A percentile compares a stretch with the other conserved stretches of the same genome.
Evolutionary conservation across 2,329 filamentous ascomycete genomes (phyloP).

Genomic region (Penicillium occitanis): DNA sequence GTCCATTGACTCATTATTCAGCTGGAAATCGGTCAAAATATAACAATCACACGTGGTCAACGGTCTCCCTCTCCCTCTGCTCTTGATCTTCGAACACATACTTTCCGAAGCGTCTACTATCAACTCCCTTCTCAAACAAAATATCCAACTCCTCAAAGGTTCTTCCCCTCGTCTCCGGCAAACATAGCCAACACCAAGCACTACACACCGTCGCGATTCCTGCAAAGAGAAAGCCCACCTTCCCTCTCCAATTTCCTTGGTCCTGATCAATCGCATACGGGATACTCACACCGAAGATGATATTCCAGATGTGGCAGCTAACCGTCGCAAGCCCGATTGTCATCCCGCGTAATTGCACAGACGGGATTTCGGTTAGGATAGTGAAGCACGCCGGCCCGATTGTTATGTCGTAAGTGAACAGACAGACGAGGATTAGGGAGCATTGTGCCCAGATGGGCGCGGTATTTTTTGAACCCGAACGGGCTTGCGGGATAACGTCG

Average conservation of each 20-base stretch:
- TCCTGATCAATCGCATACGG: not conserved
- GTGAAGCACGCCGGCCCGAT: not conserved
- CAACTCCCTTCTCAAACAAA: not conserved
- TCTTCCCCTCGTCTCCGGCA: not conserved
- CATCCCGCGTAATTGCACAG: not conserved
- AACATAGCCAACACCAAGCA: not conserved
- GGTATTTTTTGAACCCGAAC: not conserved
- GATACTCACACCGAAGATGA: not conserved
- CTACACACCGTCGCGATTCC: not conserved
- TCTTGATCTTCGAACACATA: not conserved
- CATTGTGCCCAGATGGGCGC: not conserved
- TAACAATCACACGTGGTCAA: not conserved
- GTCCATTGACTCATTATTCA: not conserved
- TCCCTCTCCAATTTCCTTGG: not conserved
- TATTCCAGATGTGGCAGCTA: not conserved
- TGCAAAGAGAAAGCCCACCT: not conserved
- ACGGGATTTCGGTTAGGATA: not conserved
- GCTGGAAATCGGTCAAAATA: not conserved
- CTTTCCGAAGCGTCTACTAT: not conserved
- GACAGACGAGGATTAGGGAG: not conserved
- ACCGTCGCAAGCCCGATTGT: not conserved
- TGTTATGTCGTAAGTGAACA: constrained; percentile 1
- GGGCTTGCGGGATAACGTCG: not conserved
- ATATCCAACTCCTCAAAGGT: constrained; percentile 5
- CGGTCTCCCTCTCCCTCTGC: not conserved